Conservation (phyloP, 257 asterid genomes). For the Echites panduratus region DNA sequence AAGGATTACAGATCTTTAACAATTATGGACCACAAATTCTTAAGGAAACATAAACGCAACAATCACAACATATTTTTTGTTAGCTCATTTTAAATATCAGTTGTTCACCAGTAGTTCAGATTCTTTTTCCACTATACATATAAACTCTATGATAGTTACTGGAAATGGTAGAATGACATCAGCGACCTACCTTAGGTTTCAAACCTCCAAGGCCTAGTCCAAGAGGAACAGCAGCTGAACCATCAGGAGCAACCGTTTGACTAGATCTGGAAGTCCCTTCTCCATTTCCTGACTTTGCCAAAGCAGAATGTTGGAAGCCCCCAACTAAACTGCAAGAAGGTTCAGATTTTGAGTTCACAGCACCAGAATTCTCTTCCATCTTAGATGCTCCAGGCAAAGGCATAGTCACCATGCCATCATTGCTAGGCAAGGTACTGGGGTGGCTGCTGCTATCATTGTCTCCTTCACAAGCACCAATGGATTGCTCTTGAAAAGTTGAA, state of each 20-base stretch:
- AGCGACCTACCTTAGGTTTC: constrained; percentile 63
- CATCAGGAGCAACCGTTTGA: constrained; percentile 31
- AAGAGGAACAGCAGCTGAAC: constrained; percentile 53
- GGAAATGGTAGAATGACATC: not conserved
- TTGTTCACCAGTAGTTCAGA: not conserved
- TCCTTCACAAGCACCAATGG: constrained; percentile 26
- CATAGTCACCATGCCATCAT: not conserved
- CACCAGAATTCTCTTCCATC: not conserved
- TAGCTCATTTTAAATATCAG: not conserved
- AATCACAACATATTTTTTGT: no score
- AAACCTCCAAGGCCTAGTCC: constrained; percentile 80
- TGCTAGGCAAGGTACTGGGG: constrained; percentile 18
- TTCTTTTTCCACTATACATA: not conserved
- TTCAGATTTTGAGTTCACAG: constrained; percentile 18
- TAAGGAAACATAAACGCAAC: not conserved
- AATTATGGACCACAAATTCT: not conserved
- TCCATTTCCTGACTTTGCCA: constrained; percentile 20
- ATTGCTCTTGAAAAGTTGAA: constrained; percentile 33
- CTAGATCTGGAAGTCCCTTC: constrained; percentile 34
- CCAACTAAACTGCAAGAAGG: constrained; percentile 30
- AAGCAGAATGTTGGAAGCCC: constrained; percentile 20
- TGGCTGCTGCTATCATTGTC: constrained; percentile 23
- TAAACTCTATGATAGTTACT: not conserved
- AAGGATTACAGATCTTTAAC: not conserved
- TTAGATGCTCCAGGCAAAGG: constrained; percentile 8